Evolutionary conservation across 768 basidiomycete genomes (phyloP).

Genomic region (Tylopilus intermedius): DNA sequence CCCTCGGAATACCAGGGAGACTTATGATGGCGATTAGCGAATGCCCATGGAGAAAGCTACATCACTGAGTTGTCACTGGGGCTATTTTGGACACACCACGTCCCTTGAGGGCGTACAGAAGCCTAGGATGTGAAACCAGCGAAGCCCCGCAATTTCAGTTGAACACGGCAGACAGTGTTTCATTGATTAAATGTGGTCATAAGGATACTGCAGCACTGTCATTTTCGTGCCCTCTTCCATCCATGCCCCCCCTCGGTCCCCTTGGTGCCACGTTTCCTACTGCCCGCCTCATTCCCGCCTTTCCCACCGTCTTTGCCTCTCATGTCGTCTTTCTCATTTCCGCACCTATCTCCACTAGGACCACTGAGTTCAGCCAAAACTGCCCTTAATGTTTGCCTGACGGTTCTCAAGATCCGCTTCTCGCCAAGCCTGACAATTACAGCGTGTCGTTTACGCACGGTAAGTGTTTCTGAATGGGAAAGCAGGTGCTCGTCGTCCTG

Average conservation of each 20-base stretch:
- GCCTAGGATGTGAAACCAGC: neutral
- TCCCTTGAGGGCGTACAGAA: neutral
- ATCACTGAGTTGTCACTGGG: neutral
- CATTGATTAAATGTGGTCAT: neutral
- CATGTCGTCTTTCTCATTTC: constrained; percentile 1
- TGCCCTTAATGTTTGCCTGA: constrained; percentile 16
- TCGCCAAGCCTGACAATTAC: constrained; percentile 75
- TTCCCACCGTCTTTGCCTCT: neutral
- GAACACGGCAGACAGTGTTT: neutral
- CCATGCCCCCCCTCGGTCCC: constrained; percentile 4
- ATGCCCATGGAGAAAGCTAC: neutral
- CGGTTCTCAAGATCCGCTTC: constrained; percentile 55
- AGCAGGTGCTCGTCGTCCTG: constrained; percentile 51
- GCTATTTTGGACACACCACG: neutral
- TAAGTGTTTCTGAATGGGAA: constrained; percentile 18
- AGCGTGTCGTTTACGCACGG: constrained; percentile 53
- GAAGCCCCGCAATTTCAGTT: neutral
- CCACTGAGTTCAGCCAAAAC: constrained; percentile 5
- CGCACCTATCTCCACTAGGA: neutral
- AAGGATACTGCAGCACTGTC: neutral
- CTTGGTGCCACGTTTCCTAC: constrained; percentile 15
- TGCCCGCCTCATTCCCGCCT: neutral
- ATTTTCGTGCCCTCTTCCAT: constrained; percentile 21
- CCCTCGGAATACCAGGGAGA: neutral
- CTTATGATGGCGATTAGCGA: neutral